These are phyloP conservation scores for Hordeum marinum DNA, from an alignment of 176 grass and related monocot genomes.

Conservation along the genomic window DNA sequence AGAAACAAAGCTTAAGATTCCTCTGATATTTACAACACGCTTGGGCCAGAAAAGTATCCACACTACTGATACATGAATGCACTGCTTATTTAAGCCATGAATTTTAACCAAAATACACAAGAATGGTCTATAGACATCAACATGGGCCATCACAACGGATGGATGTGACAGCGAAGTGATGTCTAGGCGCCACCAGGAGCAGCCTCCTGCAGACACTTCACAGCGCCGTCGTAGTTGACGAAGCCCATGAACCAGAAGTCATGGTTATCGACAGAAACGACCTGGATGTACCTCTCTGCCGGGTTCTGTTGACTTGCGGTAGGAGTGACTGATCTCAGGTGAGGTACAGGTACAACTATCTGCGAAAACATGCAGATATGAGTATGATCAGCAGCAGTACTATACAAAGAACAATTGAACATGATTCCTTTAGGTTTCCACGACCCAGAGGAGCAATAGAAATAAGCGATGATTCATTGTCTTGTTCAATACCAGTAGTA, in stretches of 20 bases:
- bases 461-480: neutral
- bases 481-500: neutral
- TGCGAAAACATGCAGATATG: neutral
- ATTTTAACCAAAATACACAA: slow-evolving; percentile 4
- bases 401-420: neutral
- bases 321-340: slow-evolving; percentile 43
- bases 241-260: slow-evolving; percentile 64
- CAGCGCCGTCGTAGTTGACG: slow-evolving; percentile 44
- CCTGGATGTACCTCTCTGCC: slow-evolving; percentile 54
- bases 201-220: slow-evolving; percentile 45
- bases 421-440: neutral
- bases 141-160: too few species aligned
- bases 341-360: slow-evolving; percentile 39
- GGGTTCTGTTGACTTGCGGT: slow-evolving; percentile 35
- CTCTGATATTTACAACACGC: slow-evolving; percentile 3
- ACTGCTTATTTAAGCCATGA: neutral
- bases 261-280: slow-evolving; percentile 36
- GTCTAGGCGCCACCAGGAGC: slow-evolving; percentile 16
- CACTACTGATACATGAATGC: neutral
- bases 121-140: neutral
- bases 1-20: neutral
- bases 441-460: neutral
- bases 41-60: neutral
- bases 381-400: slow-evolving; percentile 2
- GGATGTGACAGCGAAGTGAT: neutral